Percentiles rank a stretch among this genome's conserved stretches.
These are phyloP conservation scores for Imleria badia DNA, from an alignment of 768 basidiomycete genomes.

Conservation along the genomic window DNA sequence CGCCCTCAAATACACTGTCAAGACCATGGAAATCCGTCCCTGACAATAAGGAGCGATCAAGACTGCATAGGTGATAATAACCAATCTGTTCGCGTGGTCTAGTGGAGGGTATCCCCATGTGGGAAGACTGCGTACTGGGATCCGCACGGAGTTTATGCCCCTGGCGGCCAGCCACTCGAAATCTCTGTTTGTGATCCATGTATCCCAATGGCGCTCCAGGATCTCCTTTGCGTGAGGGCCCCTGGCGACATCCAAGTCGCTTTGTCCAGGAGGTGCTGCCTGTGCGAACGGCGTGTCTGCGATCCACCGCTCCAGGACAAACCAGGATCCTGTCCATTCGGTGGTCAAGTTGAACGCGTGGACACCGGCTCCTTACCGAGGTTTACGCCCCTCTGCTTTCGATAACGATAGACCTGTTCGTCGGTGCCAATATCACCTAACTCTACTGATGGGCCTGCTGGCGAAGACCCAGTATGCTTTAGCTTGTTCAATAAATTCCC, in stretches of 20 bases:
- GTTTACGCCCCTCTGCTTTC: slow-evolving; percentile 81
- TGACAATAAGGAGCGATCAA: slow-evolving; percentile 54
- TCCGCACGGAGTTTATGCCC: slow-evolving; percentile 60
- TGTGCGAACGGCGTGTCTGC: slow-evolving; percentile 53
- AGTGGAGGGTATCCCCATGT: neutral
- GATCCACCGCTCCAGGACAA: slow-evolving; percentile 80
- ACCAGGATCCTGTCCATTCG: slow-evolving; percentile 61
- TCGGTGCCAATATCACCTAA: slow-evolving; percentile 6
- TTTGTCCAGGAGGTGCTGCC: slow-evolving; percentile 56
- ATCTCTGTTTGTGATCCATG: slow-evolving; percentile 54
- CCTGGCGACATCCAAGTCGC: slow-evolving; percentile 68
- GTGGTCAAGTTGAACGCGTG: slow-evolving; percentile 9
- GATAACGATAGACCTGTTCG: slow-evolving; percentile 49
- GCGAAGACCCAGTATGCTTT: slow-evolving; percentile 6
- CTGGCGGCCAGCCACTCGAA: slow-evolving; percentile 52
- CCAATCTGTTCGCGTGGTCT: slow-evolving; percentile 50
- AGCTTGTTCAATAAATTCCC: slow-evolving; percentile 19
- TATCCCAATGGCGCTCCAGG: slow-evolving; percentile 49
- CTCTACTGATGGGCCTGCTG: neutral
- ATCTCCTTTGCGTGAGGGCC: slow-evolving; percentile 46
- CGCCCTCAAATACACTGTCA: slow-evolving; percentile 53
- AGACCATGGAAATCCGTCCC: slow-evolving; percentile 65
- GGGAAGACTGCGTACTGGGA: slow-evolving; percentile 57
- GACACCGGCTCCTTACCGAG: slow-evolving; percentile 48
- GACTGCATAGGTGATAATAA: slow-evolving; percentile 66